Conservation (phyloP, 345 rosid species). For the Zanthoxylum bungeanum region DNA sequence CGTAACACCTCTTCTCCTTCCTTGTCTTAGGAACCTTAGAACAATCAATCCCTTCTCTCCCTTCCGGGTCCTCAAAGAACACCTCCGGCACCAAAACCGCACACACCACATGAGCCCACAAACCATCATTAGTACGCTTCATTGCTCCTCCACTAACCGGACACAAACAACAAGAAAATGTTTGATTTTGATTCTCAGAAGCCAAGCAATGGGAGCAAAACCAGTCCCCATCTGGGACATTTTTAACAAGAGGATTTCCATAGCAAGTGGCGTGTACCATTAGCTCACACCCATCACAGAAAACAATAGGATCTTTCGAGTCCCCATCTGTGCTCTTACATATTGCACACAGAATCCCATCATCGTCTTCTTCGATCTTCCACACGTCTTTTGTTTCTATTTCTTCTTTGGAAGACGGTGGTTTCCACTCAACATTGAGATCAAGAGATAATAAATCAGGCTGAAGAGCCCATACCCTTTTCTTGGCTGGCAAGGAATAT, state of each 20-base stretch:
- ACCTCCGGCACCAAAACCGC: conserved; percentile 83
- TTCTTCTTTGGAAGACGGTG: conserved; percentile 30
- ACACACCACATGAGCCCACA: conserved; percentile 85
- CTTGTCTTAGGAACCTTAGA: conserved; percentile 57
- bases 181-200: not conserved
- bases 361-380: conserved; percentile 49
- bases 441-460: conserved; percentile 62
- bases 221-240: conserved; percentile 89
- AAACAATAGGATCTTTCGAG: conserved; percentile 83
- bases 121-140: conserved; percentile 53
- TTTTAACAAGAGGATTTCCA: conserved; percentile 63
- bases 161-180: conserved; percentile 62
- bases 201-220: conserved; percentile 54
- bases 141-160: conserved; percentile 55
- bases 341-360: conserved; percentile 76
- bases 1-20: conserved; percentile 58
- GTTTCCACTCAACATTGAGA: conserved; percentile 66
- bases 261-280: conserved; percentile 93
- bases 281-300: conserved; percentile 92
- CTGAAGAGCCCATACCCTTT: conserved; percentile 75
- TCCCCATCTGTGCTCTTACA: conserved; percentile 97
- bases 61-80: conserved; percentile 79
- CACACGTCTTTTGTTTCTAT: not conserved
- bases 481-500: conserved; percentile 74
- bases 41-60: conserved; percentile 73